A percentile compares a stretch with the other conserved stretches of the same genome.
Conservation (phyloP, 257 asterid genomes). For the Ocimum tenuiflorum region DNA sequence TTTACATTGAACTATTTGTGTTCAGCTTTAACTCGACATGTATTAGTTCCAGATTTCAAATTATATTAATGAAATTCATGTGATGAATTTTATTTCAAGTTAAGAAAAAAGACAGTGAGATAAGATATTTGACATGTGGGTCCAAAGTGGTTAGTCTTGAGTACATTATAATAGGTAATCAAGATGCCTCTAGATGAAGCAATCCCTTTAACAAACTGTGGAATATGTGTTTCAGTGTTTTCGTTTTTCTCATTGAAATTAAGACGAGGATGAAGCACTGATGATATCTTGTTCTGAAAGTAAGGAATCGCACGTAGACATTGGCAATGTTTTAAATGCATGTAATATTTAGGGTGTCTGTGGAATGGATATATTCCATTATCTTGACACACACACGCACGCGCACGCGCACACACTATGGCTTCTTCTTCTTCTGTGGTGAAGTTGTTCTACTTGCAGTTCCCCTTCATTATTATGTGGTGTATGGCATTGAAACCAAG, state of each 20-base stretch:
- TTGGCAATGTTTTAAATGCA: neutral
- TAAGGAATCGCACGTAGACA: constrained; percentile 15
- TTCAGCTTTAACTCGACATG: neutral
- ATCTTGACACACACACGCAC: neutral
- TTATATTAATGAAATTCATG: no score
- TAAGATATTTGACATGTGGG: neutral
- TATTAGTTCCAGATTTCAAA: no score
- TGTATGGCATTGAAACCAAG: constrained; percentile 25
- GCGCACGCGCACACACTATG: constrained; percentile 28
- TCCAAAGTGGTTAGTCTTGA: neutral
- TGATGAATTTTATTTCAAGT: no score
- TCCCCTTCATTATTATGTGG: constrained; percentile 21
- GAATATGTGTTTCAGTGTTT: neutral
- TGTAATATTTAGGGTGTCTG: no score
- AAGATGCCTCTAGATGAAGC: constrained; percentile 9
- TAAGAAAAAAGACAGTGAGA: neutral
- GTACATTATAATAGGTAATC: neutral
- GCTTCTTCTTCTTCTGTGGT: constrained; percentile 33
- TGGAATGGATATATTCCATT: neutral
- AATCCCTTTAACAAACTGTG: neutral
- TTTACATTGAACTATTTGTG: neutral
- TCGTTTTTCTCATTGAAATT: neutral
- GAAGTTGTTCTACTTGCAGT: constrained; percentile 15
- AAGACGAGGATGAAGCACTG: neutral
- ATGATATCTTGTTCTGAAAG: constrained; percentile 20